These are phyloP conservation scores for Tetrapisispora arboricola DNA, from an alignment of 805 yeast genomes.

Conservation along the genomic window DNA sequence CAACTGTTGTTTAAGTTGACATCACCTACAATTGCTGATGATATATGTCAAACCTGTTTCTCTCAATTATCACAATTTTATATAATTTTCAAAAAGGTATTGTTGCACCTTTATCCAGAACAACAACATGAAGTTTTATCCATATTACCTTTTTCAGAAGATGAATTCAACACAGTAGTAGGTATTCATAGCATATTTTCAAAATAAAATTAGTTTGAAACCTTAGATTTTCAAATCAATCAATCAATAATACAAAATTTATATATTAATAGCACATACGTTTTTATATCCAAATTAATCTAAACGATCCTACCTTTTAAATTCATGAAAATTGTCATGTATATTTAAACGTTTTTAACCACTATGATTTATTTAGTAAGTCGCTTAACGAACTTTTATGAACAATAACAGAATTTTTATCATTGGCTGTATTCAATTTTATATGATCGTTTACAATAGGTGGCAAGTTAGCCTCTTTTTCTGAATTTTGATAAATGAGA, in stretches of 20 bases:
- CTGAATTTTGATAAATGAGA: no score
- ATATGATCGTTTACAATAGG: no score
- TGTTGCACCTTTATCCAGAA: constrained; percentile 29
- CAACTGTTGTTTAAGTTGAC: constrained; percentile 45
- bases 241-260: no score
- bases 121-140: constrained; percentile 9
- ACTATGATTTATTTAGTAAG: background rate
- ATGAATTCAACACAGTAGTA: constrained; percentile 57
- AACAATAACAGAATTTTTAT: no score
- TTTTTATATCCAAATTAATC: no score
- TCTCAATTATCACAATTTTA: constrained; percentile 37
- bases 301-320: no score
- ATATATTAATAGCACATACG: no score
- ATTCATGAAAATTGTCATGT: no score
- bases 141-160: constrained; percentile 21
- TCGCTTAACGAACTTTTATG: background rate
- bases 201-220: background rate
- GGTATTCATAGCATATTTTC: constrained; percentile 40
- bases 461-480: background rate
- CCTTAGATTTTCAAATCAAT: no score
- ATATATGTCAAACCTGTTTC: constrained; percentile 42
- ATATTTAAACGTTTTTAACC: no score
- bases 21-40: constrained; percentile 53
- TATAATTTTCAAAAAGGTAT: constrained; percentile 28
- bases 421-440: background rate